A percentile compares a stretch with the other conserved stretches of the same genome.
These are phyloP conservation scores for Dothiorella sarmentorum DNA, from an alignment of 2,329 filamentous ascomycete species.

Conservation along the genomic window DNA sequence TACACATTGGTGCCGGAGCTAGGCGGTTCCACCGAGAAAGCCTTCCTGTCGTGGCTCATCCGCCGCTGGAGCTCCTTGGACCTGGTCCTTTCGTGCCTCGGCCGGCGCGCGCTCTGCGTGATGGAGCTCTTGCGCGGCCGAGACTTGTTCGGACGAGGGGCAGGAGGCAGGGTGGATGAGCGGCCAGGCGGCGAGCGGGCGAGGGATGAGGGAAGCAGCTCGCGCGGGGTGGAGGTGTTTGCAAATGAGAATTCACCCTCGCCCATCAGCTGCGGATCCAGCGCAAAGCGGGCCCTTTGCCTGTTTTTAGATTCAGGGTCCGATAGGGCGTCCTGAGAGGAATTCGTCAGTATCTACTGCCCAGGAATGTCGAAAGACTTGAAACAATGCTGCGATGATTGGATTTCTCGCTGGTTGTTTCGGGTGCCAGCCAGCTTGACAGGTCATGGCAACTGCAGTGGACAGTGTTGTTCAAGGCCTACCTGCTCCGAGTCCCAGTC, in stretches of 20 bases:
- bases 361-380: neutral
- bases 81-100: constrained; percentile 75
- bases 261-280: constrained; percentile 25
- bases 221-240: constrained; percentile 59
- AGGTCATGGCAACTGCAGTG: constrained; percentile 24
- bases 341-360: neutral
- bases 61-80: constrained; percentile 73
- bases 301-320: constrained; percentile 38
- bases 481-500: constrained; percentile 78
- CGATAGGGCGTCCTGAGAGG: constrained; percentile 34
- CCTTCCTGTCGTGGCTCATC: constrained; percentile 73
- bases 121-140: constrained; percentile 83
- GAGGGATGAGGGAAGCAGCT: constrained; percentile 79
- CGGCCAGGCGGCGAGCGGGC: constrained; percentile 78
- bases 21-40: constrained; percentile 79
- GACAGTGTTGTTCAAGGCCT: constrained; percentile 10
- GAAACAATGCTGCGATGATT: neutral
- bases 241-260: constrained; percentile 11
- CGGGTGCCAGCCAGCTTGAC: constrained; percentile 21
- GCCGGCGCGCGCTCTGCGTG: constrained; percentile 70
- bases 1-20: constrained; percentile 62
- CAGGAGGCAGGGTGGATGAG: constrained; percentile 81
- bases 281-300: constrained; percentile 38
- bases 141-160: constrained; percentile 69
- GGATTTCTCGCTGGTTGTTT: constrained; percentile 16